A percentile compares a stretch with the other conserved stretches of the same genome.
Evolutionary conservation across 2,329 filamentous ascomycete genomes (phyloP).

Genomic region (Cladophialophora immunda): DNA sequence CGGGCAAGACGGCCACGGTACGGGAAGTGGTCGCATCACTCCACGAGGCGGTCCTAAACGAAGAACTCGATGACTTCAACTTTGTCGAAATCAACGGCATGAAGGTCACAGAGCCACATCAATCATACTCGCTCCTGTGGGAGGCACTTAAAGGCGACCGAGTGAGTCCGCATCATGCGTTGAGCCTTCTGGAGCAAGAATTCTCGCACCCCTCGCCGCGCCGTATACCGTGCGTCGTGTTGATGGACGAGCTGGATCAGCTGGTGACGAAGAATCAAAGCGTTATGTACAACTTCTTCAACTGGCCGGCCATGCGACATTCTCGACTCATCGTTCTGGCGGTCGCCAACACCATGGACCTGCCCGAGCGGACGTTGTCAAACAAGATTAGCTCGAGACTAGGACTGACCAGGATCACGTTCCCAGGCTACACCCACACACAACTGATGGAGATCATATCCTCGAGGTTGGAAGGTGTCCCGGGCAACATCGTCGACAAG

Average conservation of each 20-base stretch:
- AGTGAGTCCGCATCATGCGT: conserved; percentile 87
- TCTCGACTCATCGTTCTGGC: conserved; percentile 94
- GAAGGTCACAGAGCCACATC: conserved; percentile 98
- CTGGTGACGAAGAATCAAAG: conserved; percentile 97
- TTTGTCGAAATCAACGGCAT: conserved; percentile 99
- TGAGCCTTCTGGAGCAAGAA: conserved; percentile 89
- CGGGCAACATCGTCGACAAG: conserved; percentile 86
- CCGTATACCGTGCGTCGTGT: conserved; percentile 90
- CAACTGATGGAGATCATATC: conserved; percentile 98
- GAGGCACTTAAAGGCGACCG: conserved; percentile 93
- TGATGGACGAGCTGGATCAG: conserved; percentile 99
- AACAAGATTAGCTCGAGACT: conserved; percentile 97
- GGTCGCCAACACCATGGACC: conserved; percentile 98
- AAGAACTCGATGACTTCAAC: conserved; percentile 97
- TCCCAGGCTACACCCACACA: conserved; percentile 95
- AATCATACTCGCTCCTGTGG: conserved; percentile 95
- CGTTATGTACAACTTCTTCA: conserved; percentile 99
- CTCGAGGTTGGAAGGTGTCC: conserved; percentile 87
- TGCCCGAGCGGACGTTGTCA: conserved; percentile 92
- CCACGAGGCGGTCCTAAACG: conserved; percentile 83
- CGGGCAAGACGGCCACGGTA: conserved; percentile 96
- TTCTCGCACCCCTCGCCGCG: conserved; percentile 90
- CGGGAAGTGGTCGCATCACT: conserved; percentile 91
- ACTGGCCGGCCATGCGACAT: conserved; percentile 93
- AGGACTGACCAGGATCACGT: conserved; percentile 91